phyloP scores from a whole-genome alignment of 2,329 filamentous ascomycete species.

The Neopestalotiopsis clavispora region DNA sequence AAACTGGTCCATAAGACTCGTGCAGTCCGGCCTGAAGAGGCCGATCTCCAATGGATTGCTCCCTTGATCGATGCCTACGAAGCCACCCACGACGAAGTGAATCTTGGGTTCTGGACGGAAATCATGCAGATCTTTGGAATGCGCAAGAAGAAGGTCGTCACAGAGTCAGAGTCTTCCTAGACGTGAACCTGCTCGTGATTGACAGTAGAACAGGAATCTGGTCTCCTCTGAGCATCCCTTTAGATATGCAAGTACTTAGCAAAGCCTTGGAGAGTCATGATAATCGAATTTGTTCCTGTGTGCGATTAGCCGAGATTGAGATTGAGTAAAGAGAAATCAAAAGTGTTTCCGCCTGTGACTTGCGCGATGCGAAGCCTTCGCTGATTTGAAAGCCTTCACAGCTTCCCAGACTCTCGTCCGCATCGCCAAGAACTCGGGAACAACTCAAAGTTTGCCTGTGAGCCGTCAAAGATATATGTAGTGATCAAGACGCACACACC shows the following conservation, averaged over 20 bases:
- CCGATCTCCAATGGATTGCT: slow-evolving; percentile 65
- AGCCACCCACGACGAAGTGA: neutral
- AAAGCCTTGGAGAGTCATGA: too few species aligned
- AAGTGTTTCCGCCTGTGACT: too few species aligned
- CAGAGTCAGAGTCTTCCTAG: neutral
- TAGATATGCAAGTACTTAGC: neutral
- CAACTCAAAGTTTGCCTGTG: too few species aligned
- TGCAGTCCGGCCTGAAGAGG: slow-evolving; percentile 56
- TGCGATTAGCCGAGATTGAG: too few species aligned
- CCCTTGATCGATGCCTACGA: slow-evolving; percentile 61
- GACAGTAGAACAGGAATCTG: neutral
- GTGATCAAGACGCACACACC: too few species aligned
- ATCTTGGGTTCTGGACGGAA: neutral
- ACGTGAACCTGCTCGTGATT: neutral
- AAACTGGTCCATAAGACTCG: slow-evolving; percentile 67
- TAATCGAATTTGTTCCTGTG: too few species aligned
- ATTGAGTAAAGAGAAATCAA: too few species aligned
- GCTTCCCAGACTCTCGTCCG: too few species aligned
- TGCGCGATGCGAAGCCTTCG: too few species aligned
- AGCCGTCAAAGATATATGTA: too few species aligned
- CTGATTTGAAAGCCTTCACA: too few species aligned
- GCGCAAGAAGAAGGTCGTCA: neutral
- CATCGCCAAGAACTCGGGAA: too few species aligned
- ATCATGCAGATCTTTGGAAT: neutral
- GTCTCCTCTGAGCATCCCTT: neutral